Conservation (phyloP, 768 basidiomycete species). For the Boletales sp. region DNA sequence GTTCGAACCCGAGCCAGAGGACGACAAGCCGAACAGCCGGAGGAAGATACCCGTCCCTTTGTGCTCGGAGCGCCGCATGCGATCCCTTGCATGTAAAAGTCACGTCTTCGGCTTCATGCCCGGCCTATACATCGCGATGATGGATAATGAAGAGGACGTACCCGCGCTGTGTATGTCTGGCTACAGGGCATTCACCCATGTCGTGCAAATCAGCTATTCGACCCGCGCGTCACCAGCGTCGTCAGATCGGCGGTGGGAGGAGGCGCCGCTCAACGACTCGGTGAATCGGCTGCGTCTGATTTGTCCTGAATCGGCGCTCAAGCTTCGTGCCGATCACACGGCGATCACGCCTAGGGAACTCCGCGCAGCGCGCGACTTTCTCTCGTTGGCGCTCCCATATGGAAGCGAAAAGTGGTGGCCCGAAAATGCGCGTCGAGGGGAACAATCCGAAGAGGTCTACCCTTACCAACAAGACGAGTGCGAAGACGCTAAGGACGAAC, state of each 20-base stretch:
- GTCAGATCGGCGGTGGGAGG: background rate
- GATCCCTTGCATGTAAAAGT: background rate
- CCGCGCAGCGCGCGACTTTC: constrained; percentile 40
- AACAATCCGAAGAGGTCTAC: too few relatives aligned
- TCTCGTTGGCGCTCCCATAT: constrained; percentile 39
- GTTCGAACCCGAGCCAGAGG: background rate
- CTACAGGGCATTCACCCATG: constrained; percentile 15
- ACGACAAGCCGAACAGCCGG: too few relatives aligned
- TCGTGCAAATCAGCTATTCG: constrained; percentile 14
- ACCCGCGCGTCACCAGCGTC: background rate
- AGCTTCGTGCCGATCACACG: constrained; percentile 4
- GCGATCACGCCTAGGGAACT: constrained; percentile 34
- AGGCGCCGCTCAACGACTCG: background rate
- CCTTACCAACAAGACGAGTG: background rate
- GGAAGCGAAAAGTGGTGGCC: constrained; percentile 1
- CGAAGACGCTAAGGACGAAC: background rate
- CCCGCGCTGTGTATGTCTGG: constrained; percentile 8
- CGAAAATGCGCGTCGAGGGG: background rate
- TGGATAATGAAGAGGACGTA: constrained; percentile 9
- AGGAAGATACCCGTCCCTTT: too few relatives aligned
- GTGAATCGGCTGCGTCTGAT: background rate
- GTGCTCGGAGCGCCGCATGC: background rate
- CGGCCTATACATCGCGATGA: constrained; percentile 19
- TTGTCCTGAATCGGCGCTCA: background rate
- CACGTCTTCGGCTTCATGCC: constrained; percentile 12